These are phyloP conservation scores for Aechmea fasciata DNA, from an alignment of 176 grass and related monocot species.

Conservation along the genomic window DNA sequence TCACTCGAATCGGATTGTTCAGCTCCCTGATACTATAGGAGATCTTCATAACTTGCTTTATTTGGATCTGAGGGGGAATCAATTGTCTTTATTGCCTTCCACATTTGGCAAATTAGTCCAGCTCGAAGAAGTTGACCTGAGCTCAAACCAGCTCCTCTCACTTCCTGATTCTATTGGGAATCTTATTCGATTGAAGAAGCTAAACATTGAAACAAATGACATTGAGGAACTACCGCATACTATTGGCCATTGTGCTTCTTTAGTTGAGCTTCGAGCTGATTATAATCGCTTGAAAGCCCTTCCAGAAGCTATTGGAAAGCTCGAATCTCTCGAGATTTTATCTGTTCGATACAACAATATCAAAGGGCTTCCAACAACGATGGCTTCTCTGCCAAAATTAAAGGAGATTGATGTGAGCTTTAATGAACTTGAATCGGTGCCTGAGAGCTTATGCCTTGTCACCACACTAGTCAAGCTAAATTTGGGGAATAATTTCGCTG, in stretches of 20 bases:
- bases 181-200: conserved; percentile 61
- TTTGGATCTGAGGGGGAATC: conserved; percentile 71
- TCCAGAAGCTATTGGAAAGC: conserved; percentile 89
- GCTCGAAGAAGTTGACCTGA: conserved; percentile 89
- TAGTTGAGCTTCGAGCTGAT: conserved; percentile 62
- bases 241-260: conserved; percentile 69
- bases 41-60: conserved; percentile 64
- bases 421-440: conserved; percentile 84
- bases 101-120: conserved; percentile 55
- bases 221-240: conserved; percentile 91
- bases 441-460: conserved; percentile 84
- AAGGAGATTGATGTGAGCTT: conserved; percentile 94
- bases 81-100: conserved; percentile 55
- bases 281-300: conserved; percentile 89
- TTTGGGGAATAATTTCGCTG: conserved; percentile 84
- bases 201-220: conserved; percentile 66
- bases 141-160: conserved; percentile 47
- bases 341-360: conserved; percentile 88
- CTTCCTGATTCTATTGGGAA: conserved; percentile 79
- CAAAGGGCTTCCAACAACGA: conserved; percentile 89
- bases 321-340: conserved; percentile 74
- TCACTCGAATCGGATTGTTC: conserved; percentile 64
- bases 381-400: conserved; percentile 80
- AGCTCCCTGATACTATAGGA: conserved; percentile 59
- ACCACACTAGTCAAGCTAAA: conserved; percentile 92